Percentiles rank a stretch among this genome's conserved stretches.
Conservation (phyloP, 257 asterid species). For the Petunia secreta region DNA sequence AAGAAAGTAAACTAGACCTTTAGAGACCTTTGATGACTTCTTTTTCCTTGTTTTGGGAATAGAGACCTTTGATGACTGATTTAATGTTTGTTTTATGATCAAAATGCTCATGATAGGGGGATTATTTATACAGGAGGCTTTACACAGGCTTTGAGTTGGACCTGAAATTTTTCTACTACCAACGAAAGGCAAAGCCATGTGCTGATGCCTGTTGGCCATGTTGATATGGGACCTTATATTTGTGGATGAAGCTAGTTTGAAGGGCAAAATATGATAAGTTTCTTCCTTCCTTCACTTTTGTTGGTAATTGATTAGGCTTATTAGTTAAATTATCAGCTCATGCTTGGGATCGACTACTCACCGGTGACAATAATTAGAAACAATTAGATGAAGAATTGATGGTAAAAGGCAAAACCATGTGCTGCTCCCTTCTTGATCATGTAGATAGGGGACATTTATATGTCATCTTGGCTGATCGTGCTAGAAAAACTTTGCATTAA, state of each 20-base stretch:
- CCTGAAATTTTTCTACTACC: background rate
- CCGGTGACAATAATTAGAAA: background rate
- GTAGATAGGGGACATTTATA: background rate
- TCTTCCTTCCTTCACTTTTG: background rate
- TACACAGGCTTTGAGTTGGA: background rate
- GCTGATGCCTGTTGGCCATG: background rate
- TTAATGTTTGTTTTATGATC: too few relatives aligned
- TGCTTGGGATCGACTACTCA: background rate
- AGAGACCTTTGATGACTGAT: too few relatives aligned
- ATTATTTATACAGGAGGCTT: too few relatives aligned
- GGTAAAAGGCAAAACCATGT: background rate
- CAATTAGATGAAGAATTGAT: background rate
- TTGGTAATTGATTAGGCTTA: background rate
- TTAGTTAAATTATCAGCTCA: background rate
- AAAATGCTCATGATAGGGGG: too few relatives aligned
- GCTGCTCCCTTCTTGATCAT: background rate
- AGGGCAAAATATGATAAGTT: background rate
- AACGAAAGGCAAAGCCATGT: background rate
- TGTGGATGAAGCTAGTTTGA: background rate
- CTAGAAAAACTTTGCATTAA: background rate
- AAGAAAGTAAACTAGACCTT: too few relatives aligned
- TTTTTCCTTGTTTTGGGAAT: too few relatives aligned
- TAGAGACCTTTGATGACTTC: too few relatives aligned
- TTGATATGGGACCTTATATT: slow-evolving; percentile 5
- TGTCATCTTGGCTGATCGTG: background rate